Conservation (phyloP, 768 basidiomycete species). For the Sarcodon aspratus region DNA sequence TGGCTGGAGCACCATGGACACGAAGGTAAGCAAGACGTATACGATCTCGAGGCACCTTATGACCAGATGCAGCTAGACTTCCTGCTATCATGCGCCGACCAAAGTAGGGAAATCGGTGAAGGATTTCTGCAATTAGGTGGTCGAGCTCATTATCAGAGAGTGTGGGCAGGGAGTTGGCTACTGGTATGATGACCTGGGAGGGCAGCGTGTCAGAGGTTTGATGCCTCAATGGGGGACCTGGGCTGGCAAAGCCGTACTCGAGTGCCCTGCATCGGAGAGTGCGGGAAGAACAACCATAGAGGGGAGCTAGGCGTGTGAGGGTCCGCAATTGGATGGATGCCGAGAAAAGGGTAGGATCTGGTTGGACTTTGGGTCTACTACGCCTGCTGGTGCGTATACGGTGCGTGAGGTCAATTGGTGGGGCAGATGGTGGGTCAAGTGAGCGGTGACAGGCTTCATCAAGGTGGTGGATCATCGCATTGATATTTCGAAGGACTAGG, state of each 20-base stretch:
- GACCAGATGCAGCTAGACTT: conserved; percentile 6
- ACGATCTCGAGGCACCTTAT: conserved; percentile 6
- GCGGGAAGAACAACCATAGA: conserved; percentile 1
- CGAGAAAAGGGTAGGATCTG: conserved; percentile 15
- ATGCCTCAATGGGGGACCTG: conserved; percentile 7
- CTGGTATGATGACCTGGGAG: no score
- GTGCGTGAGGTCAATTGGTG: background rate
- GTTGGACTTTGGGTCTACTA: conserved; percentile 16
- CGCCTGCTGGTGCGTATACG: conserved; percentile 5
- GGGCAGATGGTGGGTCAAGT: background rate
- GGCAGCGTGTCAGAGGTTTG: no score
- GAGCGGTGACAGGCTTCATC: background rate
- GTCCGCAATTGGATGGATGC: conserved; percentile 12
- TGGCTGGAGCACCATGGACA: conserved; percentile 9
- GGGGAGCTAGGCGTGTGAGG: conserved; percentile 5
- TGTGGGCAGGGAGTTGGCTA: background rate
- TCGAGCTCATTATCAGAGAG: conserved; percentile 6
- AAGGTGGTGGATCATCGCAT: background rate
- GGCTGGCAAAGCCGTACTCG: conserved; percentile 8
- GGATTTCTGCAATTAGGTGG: conserved; percentile 1
- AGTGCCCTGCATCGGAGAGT: conserved; percentile 11
- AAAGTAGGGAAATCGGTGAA: conserved; percentile 9
- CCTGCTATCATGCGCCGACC: conserved; percentile 11
- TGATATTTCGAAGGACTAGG: background rate
- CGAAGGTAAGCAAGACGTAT: conserved; percentile 7